Percentiles rank a stretch among this genome's conserved stretches.
Conservation (phyloP, 2,329 filamentous ascomycete genomes). For the Penicillium brevicompactum region DNA sequence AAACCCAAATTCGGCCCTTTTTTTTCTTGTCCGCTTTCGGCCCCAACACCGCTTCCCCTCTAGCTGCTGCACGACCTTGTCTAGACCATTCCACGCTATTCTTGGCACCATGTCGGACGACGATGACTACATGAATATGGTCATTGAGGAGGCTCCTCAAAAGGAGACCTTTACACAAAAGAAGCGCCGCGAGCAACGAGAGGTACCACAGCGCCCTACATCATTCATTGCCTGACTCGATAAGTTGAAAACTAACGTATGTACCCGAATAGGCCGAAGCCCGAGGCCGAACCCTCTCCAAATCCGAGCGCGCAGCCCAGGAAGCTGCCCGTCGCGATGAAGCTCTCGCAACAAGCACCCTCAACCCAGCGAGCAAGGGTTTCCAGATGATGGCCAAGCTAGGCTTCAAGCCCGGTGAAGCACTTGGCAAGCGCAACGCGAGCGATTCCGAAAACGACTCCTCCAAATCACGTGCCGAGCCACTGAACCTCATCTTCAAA, state of each 20-base stretch:
- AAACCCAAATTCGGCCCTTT: conserved; percentile 6
- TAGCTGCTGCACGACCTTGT: not conserved
- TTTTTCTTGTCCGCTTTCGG: conserved; percentile 4
- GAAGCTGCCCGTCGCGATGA: conserved; percentile 72
- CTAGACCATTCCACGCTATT: conserved; percentile 7
- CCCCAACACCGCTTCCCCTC: not conserved
- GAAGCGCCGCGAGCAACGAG: conserved; percentile 56
- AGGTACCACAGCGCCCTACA: conserved; percentile 31
- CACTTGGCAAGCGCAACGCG: conserved; percentile 65
- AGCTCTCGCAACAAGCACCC: conserved; percentile 72
- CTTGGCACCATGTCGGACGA: conserved; percentile 54
- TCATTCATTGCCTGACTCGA: no score
- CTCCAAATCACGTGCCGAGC: conserved; percentile 61
- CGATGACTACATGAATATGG: conserved; percentile 98
- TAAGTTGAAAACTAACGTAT: no score
- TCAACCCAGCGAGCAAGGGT: conserved; percentile 78
- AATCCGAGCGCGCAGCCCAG: conserved; percentile 77
- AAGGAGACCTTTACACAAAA: conserved; percentile 67
- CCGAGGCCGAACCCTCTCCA: conserved; percentile 69
- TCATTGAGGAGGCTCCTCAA: conserved; percentile 68
- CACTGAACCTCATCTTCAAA: conserved; percentile 75
- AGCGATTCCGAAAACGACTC: not conserved
- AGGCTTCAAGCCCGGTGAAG: conserved; percentile 77
- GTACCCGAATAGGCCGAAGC: conserved; percentile 60
- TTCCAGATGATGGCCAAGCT: conserved; percentile 96